These are phyloP conservation scores for Chondrus crispus DNA, from an alignment of 23 red algal species.

Conservation along the genomic window DNA sequence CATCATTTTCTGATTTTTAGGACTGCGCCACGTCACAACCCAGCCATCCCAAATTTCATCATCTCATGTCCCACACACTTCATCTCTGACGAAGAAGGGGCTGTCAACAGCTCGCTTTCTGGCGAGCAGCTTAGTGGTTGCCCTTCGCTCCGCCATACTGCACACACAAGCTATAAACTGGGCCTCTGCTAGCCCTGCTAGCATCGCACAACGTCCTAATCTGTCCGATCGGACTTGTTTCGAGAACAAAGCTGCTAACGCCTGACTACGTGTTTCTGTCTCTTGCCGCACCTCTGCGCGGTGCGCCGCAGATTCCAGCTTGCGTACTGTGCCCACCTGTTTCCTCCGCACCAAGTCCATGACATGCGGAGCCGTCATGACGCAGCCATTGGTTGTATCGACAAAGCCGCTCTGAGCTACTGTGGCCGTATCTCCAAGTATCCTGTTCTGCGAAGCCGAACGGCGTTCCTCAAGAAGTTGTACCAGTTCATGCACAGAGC, in stretches of 20 bases:
- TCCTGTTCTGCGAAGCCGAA: neutral
- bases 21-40: too few relatives aligned
- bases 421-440: neutral
- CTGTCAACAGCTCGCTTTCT: too few relatives aligned
- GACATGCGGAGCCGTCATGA: neutral
- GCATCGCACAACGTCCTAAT: neutral
- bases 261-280: neutral
- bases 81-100: too few relatives aligned
- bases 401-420: neutral
- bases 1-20: too few relatives aligned
- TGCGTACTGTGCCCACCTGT: neutral
- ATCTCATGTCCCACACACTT: too few relatives aligned
- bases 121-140: neutral
- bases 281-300: neutral
- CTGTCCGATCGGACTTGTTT: neutral
- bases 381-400: conserved; percentile 12
- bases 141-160: neutral
- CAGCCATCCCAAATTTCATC: too few relatives aligned
- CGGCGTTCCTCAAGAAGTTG: neutral
- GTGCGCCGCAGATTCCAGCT: too few relatives aligned
- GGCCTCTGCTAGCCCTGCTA: neutral
- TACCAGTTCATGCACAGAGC: neutral
- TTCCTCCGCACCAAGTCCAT: neutral
- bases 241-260: neutral
- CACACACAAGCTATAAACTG: neutral